Base-by-base conservation (phyloP, 2,329 filamentous ascomycete genomes). In the Davidsoniella eucalypti region DNA sequence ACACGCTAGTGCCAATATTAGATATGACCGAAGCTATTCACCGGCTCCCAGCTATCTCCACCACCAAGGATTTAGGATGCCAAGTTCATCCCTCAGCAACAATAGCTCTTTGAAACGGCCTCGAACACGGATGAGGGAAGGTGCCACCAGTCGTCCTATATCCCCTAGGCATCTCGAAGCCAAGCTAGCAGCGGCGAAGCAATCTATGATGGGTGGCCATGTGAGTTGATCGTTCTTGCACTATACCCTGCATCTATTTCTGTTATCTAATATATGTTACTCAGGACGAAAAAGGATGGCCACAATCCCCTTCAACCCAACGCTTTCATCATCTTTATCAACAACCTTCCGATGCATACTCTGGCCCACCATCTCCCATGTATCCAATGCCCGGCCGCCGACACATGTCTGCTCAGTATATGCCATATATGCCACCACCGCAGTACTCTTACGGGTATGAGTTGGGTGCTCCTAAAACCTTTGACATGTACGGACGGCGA, bases 381-480 rank as follows among this genome's bases (percentile, higher is more conserved):
- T 37, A 45, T 40, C 10, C 17, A 33, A 18, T 33, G 8, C 33
- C 46, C 8, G 38, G 29, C 23, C 41, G 33, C 21, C 45, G 39
- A 5, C 49, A 51, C n/a, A 52, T 45, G 40, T 48, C 44, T 33
- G 45, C 44, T 29, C 50, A 47, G 14, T 39, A 41, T 12, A 36
- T 40, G 14, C 21, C 29, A 10, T 51, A 37, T n/a, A 46, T 51
- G 44, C 49, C 33, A n/a, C 49, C 40, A 10, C 36, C 21, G n/a
- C 23, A 40, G 14, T 46, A 42, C 41, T 18, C 43, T 12, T 51
- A 46, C 12, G 16, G 33, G n/a, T 50, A 50, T 33, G 23, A n/a
- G 3, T 29, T 5, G 12, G 21, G 21, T 23, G 33, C 23, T 21
- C 33, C 43, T 8, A 36, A 36, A 12, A n/a, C 33, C 5, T 7